Base-by-base conservation (phyloP, 495 filamentous ascomycete genomes). In the Penicillium samsonianum region DNA sequence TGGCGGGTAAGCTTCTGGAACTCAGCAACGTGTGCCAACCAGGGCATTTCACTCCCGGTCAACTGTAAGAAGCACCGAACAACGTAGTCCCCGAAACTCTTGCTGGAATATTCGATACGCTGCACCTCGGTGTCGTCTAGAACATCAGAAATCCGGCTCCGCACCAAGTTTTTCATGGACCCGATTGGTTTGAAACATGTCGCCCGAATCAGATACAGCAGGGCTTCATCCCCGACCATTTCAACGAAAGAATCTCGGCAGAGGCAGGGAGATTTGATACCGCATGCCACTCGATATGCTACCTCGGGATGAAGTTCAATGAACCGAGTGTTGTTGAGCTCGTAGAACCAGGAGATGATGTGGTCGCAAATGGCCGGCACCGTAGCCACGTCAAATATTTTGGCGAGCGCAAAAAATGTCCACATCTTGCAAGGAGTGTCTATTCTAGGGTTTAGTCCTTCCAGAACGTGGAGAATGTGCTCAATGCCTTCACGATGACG, bases 371-470 rank as follows among this genome's bases (percentile, higher is more conserved):
- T 64, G 2, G 63, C 48, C 0, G 70, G 66, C 12, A 65, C 46
- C 3, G 65, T 67, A 0, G 77, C 73, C 19, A 86, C 76, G 2
- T 83, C 78, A 20, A 85, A 77, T 47, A 82, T 67, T 20, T 82
- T 83, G 20, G 84, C 84, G 3, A 88, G 67, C 9, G 77, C 80
- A 16, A 82, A 82, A 16, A 85, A 79, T 1, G 84, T 87, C 79
- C 82, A 88, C 46, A 87, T 64, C 25, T 86, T 84, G 37, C 80
- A 73, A n/a, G 86, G 84, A 0, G 85, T 87, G 61, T 88, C 80
- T n/a, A 89, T 65, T 3, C 74, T 66, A 1, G 83, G 71, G 41
- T 73, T 70, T 0, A 76, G 49, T 14, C 78, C 80, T 48, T 82
- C 72, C 30, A 87, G 72, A 26, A 73, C 77, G 55, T 76, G 70